These are phyloP conservation scores for Eutrema heterophyllum DNA, from an alignment of 345 rosid species.

Conservation along the genomic window DNA sequence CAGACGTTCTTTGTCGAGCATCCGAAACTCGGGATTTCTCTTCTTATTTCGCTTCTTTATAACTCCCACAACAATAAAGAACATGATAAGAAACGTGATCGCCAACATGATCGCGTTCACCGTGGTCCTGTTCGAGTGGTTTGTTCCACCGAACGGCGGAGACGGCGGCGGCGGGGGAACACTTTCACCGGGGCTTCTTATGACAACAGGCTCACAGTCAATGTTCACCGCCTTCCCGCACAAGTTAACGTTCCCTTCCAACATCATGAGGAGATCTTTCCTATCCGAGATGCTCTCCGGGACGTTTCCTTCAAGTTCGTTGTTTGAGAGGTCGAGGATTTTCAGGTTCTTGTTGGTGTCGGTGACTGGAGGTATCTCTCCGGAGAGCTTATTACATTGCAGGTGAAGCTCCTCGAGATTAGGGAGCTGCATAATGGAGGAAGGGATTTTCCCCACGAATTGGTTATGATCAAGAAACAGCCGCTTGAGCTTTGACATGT, in stretches of 20 bases:
- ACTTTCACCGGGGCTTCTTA: background rate
- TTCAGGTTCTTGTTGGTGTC: conserved; percentile 15
- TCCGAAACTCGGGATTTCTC: conserved; percentile 38
- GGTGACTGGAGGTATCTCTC: conserved; percentile 45
- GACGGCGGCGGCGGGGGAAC: background rate
- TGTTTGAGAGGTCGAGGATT: conserved; percentile 47
- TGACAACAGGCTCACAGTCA: conserved; percentile 8
- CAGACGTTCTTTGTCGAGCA: conserved; percentile 43
- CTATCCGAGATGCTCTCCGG: conserved; percentile 33
- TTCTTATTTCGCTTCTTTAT: conserved; percentile 12
- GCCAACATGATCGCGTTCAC: background rate
- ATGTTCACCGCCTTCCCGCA: conserved; percentile 47
- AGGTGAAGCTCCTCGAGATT: conserved; percentile 59
- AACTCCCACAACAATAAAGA: conserved; percentile 25
- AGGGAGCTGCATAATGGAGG: conserved; percentile 38
- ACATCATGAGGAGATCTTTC: conserved; percentile 28
- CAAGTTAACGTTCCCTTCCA: conserved; percentile 39
- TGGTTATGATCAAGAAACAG: conserved; percentile 55
- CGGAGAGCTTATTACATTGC: conserved; percentile 59
- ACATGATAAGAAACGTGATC: conserved; percentile 8
- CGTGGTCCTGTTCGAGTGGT: background rate
- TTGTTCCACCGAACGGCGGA: background rate
- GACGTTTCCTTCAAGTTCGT: conserved; percentile 58
- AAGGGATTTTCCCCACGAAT: conserved; percentile 55
- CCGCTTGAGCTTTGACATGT: conserved; percentile 48